Evolutionary conservation across 2,329 filamentous ascomycete genomes (phyloP).

Genomic region (Phyllosticta paracitricarpa): DNA sequence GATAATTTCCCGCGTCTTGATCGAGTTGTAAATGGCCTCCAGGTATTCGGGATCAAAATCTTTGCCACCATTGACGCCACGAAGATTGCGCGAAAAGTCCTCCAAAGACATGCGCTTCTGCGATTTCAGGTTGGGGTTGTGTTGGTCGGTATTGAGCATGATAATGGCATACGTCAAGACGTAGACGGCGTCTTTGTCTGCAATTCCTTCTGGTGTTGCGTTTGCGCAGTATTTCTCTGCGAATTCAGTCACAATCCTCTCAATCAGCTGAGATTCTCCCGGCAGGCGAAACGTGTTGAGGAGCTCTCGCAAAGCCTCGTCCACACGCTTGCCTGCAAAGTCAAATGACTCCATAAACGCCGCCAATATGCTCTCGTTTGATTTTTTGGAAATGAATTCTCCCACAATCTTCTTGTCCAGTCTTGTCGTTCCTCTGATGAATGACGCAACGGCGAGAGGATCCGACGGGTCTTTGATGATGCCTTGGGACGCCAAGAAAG

Average conservation of each 20-base stretch:
- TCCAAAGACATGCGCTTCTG: constrained; percentile 73
- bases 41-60: constrained; percentile 81
- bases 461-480: constrained; percentile 71
- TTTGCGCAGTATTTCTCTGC: constrained; percentile 71
- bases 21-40: constrained; percentile 78
- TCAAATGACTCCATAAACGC: constrained; percentile 83
- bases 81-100: constrained; percentile 80
- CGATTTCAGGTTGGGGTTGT: constrained; percentile 78
- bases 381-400: constrained; percentile 85
- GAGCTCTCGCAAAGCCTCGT: constrained; percentile 80
- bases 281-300: constrained; percentile 88
- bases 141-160: constrained; percentile 93
- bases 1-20: constrained; percentile 90
- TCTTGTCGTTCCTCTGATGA: constrained; percentile 76
- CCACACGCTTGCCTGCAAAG: constrained; percentile 74
- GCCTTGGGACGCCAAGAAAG: constrained; percentile 72
- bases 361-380: constrained; percentile 73
- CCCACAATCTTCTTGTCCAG: constrained; percentile 86
- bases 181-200: constrained; percentile 78
- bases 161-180: constrained; percentile 93
- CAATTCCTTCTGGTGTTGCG: constrained; percentile 62
- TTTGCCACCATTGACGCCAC: constrained; percentile 75
- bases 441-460: constrained; percentile 69
- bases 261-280: constrained; percentile 86
- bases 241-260: constrained; percentile 82